These are phyloP conservation scores for Backusella westeae DNA, from an alignment of 192 early-diverging fungal genomes.

Conservation along the genomic window DNA sequence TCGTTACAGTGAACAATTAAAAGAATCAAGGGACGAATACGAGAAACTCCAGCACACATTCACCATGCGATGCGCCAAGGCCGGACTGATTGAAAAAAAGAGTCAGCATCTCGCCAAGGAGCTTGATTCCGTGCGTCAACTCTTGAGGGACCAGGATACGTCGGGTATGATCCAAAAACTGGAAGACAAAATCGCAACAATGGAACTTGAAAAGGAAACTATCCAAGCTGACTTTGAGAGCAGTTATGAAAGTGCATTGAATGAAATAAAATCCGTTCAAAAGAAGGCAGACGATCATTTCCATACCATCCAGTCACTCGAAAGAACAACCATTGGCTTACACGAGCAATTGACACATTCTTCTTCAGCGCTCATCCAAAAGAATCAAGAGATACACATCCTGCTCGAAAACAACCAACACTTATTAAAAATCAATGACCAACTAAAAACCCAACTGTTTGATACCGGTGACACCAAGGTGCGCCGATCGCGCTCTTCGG, in stretches of 20 bases:
- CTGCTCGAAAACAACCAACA: neutral
- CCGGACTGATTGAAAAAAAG: neutral
- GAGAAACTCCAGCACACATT: neutral
- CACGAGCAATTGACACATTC: neutral
- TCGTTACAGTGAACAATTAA: neutral
- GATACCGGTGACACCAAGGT: neutral
- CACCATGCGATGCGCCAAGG: neutral
- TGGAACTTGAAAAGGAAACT: neutral
- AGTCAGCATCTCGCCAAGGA: neutral
- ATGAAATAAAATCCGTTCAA: neutral
- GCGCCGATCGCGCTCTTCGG: neutral
- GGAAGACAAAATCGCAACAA: neutral
- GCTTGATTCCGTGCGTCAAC: neutral
- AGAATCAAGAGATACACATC: neutral
- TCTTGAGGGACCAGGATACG: neutral
- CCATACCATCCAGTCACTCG: neutral
- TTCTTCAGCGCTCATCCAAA: neutral
- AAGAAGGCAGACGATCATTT: neutral
- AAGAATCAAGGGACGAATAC: neutral
- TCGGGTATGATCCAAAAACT: neutral
- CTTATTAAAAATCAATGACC: neutral
- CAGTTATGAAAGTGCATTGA: constrained; percentile 1
- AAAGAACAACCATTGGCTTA: neutral
- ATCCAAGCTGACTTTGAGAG: neutral
- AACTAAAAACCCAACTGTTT: neutral